A percentile compares a stretch with the other conserved stretches of the same genome.
These are phyloP conservation scores for Blastocystis sp. DNA, from an alignment of 352 stramenopile genomes.

Conservation along the genomic window DNA sequence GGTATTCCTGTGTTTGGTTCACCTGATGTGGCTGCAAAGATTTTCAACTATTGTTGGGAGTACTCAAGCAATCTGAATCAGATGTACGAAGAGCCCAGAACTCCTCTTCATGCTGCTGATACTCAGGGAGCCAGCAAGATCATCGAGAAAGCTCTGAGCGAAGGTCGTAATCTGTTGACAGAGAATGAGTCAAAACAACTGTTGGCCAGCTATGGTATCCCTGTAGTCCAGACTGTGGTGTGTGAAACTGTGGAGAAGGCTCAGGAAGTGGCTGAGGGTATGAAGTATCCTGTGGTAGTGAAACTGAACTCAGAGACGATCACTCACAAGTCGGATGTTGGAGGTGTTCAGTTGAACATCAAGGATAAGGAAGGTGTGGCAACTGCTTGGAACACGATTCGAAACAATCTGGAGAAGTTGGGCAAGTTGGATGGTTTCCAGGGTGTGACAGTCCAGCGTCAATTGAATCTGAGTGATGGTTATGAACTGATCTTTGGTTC, in stretches of 20 bases:
- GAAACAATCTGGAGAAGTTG: constrained; percentile 58
- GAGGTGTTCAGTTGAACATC: constrained; percentile 50
- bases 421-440: constrained; percentile 58
- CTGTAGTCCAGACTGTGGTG: constrained; percentile 47
- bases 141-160: constrained; percentile 13
- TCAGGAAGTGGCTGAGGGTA: constrained; percentile 7
- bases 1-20: constrained; percentile 66
- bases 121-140: neutral
- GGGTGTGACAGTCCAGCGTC: constrained; percentile 57
- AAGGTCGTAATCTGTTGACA: constrained; percentile 36
- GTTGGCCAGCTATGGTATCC: constrained; percentile 50
- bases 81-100: constrained; percentile 23
- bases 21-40: constrained; percentile 64
- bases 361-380: constrained; percentile 13
- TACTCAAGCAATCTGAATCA: constrained; percentile 14
- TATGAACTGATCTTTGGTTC: constrained; percentile 56
- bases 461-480: constrained; percentile 56
- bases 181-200: constrained; percentile 55
- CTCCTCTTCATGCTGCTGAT: constrained; percentile 24
- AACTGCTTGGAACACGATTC: constrained; percentile 49
- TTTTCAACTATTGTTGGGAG: constrained; percentile 59
- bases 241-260: constrained; percentile 53
- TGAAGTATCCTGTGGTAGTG: constrained; percentile 58
- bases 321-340: constrained; percentile 60
- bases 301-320: constrained; percentile 60